Evolutionary conservation across 257 asterid species (phyloP).

Genomic region (Lantana camara): DNA sequence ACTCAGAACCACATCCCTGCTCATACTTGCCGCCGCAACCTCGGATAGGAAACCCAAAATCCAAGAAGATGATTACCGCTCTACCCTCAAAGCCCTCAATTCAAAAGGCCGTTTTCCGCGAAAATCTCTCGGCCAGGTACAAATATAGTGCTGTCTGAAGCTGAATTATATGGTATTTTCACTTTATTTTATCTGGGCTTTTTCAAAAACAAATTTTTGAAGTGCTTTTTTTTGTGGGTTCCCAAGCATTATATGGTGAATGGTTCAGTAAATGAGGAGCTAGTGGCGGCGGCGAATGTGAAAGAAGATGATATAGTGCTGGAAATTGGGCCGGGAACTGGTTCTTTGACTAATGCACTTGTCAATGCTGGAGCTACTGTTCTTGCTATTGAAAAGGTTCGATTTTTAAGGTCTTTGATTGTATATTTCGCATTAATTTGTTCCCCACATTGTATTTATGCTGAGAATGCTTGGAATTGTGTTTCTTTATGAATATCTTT

Average conservation of each 20-base stretch:
- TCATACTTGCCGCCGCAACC: conserved; percentile 32
- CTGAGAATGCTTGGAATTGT: not conserved
- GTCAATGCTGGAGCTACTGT: conserved; percentile 85
- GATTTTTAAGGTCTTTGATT: conserved; percentile 6
- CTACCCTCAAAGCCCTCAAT: conserved; percentile 93
- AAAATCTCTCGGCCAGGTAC: conserved; percentile 92
- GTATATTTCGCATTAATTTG: not conserved
- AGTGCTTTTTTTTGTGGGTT: not conserved
- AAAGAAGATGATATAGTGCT: conserved; percentile 86
- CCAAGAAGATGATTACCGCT: conserved; percentile 74
- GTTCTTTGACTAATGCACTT: conserved; percentile 86
- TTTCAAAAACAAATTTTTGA: not conserved
- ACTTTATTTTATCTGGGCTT: not conserved
- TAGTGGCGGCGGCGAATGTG: conserved; percentile 70
- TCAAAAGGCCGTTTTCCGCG: conserved; percentile 91
- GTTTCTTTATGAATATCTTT: not conserved
- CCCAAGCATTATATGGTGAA: conserved; percentile 90
- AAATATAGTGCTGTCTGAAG: not conserved
- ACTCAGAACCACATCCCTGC: conserved; percentile 16
- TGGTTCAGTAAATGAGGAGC: conserved; percentile 68
- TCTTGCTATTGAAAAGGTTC: conserved; percentile 95
- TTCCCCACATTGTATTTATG: not conserved
- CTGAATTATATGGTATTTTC: not conserved
- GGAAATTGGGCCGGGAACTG: conserved; percentile 98
- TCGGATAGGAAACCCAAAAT: conserved; percentile 44